Evolutionary conservation across 1,139 yeast genomes (phyloP).

Genomic region (Suhomyces ambrosiae): DNA sequence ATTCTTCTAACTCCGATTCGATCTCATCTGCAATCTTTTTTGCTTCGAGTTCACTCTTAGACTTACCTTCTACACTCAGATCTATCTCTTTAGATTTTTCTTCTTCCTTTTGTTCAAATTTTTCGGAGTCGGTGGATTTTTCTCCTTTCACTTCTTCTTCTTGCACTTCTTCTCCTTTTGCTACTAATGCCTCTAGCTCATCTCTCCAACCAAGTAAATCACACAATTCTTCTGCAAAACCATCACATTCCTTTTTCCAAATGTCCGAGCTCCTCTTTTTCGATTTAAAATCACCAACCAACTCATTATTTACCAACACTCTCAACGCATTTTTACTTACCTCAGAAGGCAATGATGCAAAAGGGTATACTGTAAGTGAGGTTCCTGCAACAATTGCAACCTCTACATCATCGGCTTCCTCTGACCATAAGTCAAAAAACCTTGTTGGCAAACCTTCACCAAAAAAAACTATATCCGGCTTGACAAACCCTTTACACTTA

Average conservation of each 20-base stretch:
- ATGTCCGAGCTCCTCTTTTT: conserved; percentile 60
- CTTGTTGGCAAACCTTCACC: conserved; percentile 79
- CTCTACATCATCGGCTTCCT: conserved; percentile 61
- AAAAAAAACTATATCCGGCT: conserved; percentile 91
- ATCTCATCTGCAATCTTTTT: conserved; percentile 5
- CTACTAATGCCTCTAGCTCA: conserved; percentile 43
- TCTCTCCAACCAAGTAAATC: conserved; percentile 64
- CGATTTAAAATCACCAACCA: conserved; percentile 68
- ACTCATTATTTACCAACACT: conserved; percentile 70
- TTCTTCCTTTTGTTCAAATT: neutral
- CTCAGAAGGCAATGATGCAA: conserved; percentile 78
- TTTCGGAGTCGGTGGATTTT: neutral
- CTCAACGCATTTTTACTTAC: conserved; percentile 53
- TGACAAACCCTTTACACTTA: conserved; percentile 72
- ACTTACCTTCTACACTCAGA: neutral
- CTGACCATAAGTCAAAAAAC: conserved; percentile 71
- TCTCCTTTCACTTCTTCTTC: neutral
- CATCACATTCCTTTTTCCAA: conserved; percentile 64
- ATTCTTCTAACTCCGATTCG: conserved; percentile 5
- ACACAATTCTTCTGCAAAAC: conserved; percentile 55
- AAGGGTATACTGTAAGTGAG: conserved; percentile 84
- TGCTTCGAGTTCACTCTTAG: neutral
- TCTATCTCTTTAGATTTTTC: neutral
- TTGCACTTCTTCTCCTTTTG: conserved; percentile 6
- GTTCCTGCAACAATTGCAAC: conserved; percentile 91